A percentile compares a stretch with the other conserved stretches of the same genome.
phyloP scores from a whole-genome alignment of 495 filamentous ascomycete species.

The Mytilinidion resinicola region DNA sequence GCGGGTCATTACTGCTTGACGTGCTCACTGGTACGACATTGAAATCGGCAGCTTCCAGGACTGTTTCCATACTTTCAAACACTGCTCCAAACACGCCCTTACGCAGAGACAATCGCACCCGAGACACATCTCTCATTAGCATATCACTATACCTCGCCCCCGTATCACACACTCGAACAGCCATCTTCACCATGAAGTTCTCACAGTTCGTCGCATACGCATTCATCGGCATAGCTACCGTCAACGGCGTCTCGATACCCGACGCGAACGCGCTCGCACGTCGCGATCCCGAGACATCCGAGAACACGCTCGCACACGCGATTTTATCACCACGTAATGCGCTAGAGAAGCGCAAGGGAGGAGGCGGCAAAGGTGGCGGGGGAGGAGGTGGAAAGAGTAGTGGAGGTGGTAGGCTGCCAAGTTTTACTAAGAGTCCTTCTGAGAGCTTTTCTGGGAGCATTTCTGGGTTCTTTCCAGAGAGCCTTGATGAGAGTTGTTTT shows the following conservation, averaged over 20 bases:
- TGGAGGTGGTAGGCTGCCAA: background rate
- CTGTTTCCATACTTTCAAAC: too few species aligned
- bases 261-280: conserved; percentile 11
- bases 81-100: too few species aligned
- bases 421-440: background rate
- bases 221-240: background rate
- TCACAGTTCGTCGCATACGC: conserved; percentile 8
- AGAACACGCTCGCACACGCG: conserved; percentile 3
- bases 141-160: too few species aligned
- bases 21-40: too few species aligned
- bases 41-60: too few species aligned
- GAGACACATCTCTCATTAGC: too few species aligned
- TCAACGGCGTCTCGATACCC: conserved; percentile 16
- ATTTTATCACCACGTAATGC: conserved; percentile 17
- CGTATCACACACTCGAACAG: background rate
- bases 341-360: conserved; percentile 52
- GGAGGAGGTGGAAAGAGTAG: conserved; percentile 36
- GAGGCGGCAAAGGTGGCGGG: conserved; percentile 43
- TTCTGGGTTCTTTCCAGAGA: background rate
- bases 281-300: conserved; percentile 6
- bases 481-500: background rate
- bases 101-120: too few species aligned
- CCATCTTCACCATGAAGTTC: conserved; percentile 17
- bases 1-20: too few species aligned
- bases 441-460: background rate